Conservation (phyloP, 169 alveolate species). For the Plasmodium vivax region DNA sequence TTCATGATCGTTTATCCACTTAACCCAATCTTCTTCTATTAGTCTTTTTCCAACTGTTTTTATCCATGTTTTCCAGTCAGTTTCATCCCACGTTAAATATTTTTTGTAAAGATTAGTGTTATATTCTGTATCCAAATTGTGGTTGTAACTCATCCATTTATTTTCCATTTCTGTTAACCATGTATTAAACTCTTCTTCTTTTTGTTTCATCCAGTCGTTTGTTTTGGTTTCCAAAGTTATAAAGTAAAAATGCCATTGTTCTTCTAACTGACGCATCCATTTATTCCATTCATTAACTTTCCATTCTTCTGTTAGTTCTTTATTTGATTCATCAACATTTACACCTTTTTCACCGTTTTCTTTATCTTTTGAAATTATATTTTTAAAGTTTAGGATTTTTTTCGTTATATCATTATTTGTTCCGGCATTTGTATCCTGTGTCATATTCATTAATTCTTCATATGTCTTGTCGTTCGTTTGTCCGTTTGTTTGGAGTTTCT, state of each 20-base stretch:
- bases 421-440: neutral
- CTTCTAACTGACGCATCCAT: neutral
- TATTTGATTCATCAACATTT: neutral
- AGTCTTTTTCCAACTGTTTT: neutral
- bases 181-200: neutral
- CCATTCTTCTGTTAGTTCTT: neutral
- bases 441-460: neutral
- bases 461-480: neutral
- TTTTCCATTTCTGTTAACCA: neutral
- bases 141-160: conserved; percentile 4
- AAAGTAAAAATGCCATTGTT: neutral
- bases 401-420: neutral
- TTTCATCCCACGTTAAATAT: neutral
- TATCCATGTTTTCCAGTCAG: neutral
- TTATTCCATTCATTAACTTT: conserved; percentile 9
- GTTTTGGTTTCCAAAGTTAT: neutral
- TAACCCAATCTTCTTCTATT: neutral
- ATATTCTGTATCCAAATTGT: neutral
- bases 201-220: neutral
- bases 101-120: neutral
- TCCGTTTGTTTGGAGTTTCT: neutral
- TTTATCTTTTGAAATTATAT: neutral
- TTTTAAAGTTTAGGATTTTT: neutral
- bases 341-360: neutral
- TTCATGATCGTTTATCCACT: neutral